A percentile compares a stretch with the other conserved stretches of the same genome.
phyloP scores from a whole-genome alignment of 1,139 yeast genomes.

The Debaryomyces subglobosus region DNA sequence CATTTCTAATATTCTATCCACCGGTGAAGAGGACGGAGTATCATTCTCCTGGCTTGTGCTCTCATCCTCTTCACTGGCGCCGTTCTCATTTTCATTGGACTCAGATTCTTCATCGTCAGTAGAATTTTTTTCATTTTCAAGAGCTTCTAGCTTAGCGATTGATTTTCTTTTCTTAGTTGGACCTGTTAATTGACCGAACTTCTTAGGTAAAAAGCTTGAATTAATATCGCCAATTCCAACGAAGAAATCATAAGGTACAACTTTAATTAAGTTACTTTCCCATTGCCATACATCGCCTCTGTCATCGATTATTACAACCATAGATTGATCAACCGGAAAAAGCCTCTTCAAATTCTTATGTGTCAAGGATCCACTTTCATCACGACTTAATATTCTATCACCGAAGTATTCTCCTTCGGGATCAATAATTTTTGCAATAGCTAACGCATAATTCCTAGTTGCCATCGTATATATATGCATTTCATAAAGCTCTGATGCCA shows the following conservation, averaged over 20 bases:
- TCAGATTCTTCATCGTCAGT: constrained; percentile 22
- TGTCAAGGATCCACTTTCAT: constrained; percentile 91
- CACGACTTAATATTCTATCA: constrained; percentile 87
- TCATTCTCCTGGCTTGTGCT: constrained; percentile 11
- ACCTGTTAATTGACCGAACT: constrained; percentile 68
- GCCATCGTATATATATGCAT: constrained; percentile 98
- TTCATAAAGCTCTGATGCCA: constrained; percentile 70
- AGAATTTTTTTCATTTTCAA: constrained; percentile 19
- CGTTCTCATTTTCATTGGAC: constrained; percentile 13
- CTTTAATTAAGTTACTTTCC: constrained; percentile 89
- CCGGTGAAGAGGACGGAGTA: constrained; percentile 40
- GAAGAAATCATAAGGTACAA: constrained; percentile 92
- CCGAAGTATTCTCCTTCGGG: constrained; percentile 88
- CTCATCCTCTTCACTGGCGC: constrained; percentile 14
- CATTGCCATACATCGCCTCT: constrained; percentile 99
- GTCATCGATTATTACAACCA: constrained; percentile 97
- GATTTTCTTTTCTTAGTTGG: constrained; percentile 65
- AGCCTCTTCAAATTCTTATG: constrained; percentile 86
- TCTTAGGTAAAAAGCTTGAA: constrained; percentile 86
- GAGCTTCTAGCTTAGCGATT: constrained; percentile 52
- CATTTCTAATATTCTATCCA: constrained; percentile 50
- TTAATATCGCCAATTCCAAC: constrained; percentile 98
- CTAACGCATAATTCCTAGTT: constrained; percentile 90
- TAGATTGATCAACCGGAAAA: constrained; percentile 93
- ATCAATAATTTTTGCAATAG: constrained; percentile 88